Evolutionary conservation across 2,329 filamentous ascomycete species (phyloP).

Genomic region (Fusarium metavorans): DNA sequence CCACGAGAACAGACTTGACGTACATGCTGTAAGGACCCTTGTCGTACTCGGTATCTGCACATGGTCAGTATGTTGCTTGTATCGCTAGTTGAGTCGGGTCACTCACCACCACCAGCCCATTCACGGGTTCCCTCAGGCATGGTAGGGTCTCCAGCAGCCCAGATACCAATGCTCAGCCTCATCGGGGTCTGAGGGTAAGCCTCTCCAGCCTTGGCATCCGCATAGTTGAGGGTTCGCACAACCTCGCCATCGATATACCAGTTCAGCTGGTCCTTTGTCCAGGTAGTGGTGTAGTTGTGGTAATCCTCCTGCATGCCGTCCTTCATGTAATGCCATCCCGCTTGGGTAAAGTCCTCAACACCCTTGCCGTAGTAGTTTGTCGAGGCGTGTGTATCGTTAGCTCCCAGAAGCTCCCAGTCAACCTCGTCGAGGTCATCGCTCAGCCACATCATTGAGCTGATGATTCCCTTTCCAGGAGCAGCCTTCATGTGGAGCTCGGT

Average conservation of each 20-base stretch:
- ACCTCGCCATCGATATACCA: constrained; percentile 78
- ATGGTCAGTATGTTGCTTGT: background rate
- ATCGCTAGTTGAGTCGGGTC: fast-evolving
- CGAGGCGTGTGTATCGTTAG: constrained; percentile 71
- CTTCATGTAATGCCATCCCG: constrained; percentile 67
- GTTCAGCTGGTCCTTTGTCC: constrained; percentile 74
- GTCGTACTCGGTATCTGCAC: constrained; percentile 68
- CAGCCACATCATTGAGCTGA: constrained; percentile 85
- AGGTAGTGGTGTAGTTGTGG: constrained; percentile 82
- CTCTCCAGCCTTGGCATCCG: constrained; percentile 70
- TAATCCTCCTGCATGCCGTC: constrained; percentile 68
- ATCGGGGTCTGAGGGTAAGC: constrained; percentile 83
- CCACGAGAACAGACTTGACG: constrained; percentile 68
- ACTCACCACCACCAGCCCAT: constrained; percentile 73
- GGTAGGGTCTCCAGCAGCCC: constrained; percentile 70
- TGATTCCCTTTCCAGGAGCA: constrained; percentile 78
- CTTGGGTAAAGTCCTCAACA: constrained; percentile 71
- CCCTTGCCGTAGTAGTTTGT: constrained; percentile 88
- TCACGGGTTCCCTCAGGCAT: constrained; percentile 69
- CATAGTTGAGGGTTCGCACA: constrained; percentile 72
- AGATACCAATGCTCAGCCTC: constrained; percentile 76
- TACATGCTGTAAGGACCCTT: constrained; percentile 80
- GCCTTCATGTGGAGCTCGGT: constrained; percentile 84
- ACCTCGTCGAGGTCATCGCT: constrained; percentile 89
- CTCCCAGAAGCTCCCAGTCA: constrained; percentile 86